Base-by-base conservation (phyloP, 352 stramenopile species). In the Globisporangium cylindrosporum region DNA sequence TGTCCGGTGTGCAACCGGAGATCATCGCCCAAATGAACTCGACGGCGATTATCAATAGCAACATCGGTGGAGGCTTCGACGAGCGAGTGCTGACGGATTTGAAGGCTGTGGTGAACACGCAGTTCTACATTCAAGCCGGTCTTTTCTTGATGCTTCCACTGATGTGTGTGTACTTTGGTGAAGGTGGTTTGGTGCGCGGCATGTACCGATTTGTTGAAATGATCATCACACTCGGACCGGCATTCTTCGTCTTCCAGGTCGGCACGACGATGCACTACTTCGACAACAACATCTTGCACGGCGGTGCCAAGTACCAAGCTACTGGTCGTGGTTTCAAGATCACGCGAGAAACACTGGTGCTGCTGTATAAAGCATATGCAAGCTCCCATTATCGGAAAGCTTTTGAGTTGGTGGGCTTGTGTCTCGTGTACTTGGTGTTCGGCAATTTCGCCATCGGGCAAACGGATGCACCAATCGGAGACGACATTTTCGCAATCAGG, bases 251-350 rank as follows among this genome's bases (percentile, higher is more conserved):
- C 46, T 93, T 93, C 68, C 85, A 93, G 78, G 83, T 93, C 22
- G 85, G 85, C 66, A 93, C 85, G 24, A 93, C 83, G 34, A 91
- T 90, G 81, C 85, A 93, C 74, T 93, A 92, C 76, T 93, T 92
- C 58, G 83, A 92, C 54, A 90, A 88, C 71, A 92, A 92, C 68
- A 76, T 93, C 41, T 60, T 93, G 36, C 83, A 92, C 63, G 85
- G 85, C 62, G 80, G 73, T 66, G 85, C 85, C 41, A 88, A 93
- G 75, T 93, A 93, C 69, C 75, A 92, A 66, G 85, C 85, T 12
- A 93, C 85, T 1, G 85, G 85, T 71, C 85, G 85, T 78, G 85
- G 85, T 64, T 93, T 93, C 75, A 93, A 91, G 74, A 93, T 93
- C 62, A 91, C 85, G 38, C 79, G 85, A 68, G 83, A 93, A 69